Conservation (phyloP, 2,329 filamentous ascomycete genomes). For the Fusarium odoratissimum region DNA sequence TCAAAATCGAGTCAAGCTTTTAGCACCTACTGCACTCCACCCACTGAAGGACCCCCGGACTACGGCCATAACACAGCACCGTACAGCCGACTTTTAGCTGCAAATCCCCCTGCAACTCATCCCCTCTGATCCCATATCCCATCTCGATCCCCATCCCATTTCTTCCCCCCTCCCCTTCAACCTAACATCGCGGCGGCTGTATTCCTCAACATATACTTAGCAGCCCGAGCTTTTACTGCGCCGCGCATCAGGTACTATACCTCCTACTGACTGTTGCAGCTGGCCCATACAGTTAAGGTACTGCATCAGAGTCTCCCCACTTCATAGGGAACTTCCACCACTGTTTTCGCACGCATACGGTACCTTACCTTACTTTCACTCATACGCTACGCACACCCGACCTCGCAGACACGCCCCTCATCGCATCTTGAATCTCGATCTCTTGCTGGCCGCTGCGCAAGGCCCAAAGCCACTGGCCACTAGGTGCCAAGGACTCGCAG, state of each 20-base stretch:
- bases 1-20: constrained; percentile 20
- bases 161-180: constrained; percentile 32
- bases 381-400: constrained; percentile 31
- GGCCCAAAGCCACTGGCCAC: constrained; percentile 41
- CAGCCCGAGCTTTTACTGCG: constrained; percentile 26
- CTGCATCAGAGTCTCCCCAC: constrained; percentile 21
- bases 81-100: constrained; percentile 31
- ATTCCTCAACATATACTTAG: constrained; percentile 32
- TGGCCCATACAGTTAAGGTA: background rate
- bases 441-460: constrained; percentile 40
- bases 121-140: constrained; percentile 35
- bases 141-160: constrained; percentile 39
- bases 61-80: constrained; percentile 14
- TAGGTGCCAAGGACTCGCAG: constrained; percentile 43
- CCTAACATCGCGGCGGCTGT: constrained; percentile 21
- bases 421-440: constrained; percentile 49
- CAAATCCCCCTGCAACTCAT: constrained; percentile 38
- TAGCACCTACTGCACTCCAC: constrained; percentile 3
- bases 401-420: constrained; percentile 33
- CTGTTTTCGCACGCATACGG: constrained; percentile 24
- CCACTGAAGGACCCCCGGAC: constrained; percentile 1
- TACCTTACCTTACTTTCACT: constrained; percentile 10
- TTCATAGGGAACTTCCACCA: constrained; percentile 27
- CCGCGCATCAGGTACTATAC: constrained; percentile 21
- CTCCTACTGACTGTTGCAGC: constrained; percentile 2